Evolutionary conservation across 2,329 filamentous ascomycete species (phyloP).

Genomic region (Fusarium euwallaceae): DNA sequence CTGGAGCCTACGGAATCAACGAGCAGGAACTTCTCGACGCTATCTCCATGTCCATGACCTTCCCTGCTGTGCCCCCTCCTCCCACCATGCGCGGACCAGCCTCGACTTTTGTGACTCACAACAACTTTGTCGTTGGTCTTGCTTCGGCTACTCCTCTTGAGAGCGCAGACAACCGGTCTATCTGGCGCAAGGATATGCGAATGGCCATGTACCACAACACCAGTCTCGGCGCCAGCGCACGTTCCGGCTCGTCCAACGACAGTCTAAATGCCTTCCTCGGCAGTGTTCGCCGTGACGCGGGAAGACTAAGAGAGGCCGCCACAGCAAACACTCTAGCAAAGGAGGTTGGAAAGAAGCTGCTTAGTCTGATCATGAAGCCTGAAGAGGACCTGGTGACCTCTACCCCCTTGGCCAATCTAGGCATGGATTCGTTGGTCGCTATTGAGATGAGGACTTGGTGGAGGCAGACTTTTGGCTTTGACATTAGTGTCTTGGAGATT

Average conservation of each 20-base stretch:
- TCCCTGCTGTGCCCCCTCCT: not conserved
- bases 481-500: slow-evolving; percentile 39
- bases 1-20: slow-evolving; percentile 13
- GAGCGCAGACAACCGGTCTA: slow-evolving; percentile 20
- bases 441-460: slow-evolving; percentile 45
- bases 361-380: slow-evolving; percentile 31
- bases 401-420: slow-evolving; percentile 15
- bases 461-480: slow-evolving; percentile 34
- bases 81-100: not conserved
- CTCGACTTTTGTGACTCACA: slow-evolving; percentile 11
- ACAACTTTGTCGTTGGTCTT: slow-evolving; percentile 35
- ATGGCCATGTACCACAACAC: slow-evolving; percentile 38
- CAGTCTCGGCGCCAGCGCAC: not conserved
- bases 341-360: slow-evolving; percentile 25
- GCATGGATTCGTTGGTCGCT: slow-evolving; percentile 41
- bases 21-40: slow-evolving; percentile 30
- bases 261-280: slow-evolving; percentile 19
- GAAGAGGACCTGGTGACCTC: slow-evolving; percentile 25
- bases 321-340: slow-evolving; percentile 5
- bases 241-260: slow-evolving; percentile 7
- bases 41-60: slow-evolving; percentile 10
- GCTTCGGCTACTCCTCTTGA: slow-evolving; percentile 23
- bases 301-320: not conserved
- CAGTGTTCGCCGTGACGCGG: slow-evolving; percentile 5
- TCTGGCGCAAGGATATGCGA: slow-evolving; percentile 41